Base-by-base conservation (phyloP, 768 basidiomycete species). In the Termitomyces sp. region DNA sequence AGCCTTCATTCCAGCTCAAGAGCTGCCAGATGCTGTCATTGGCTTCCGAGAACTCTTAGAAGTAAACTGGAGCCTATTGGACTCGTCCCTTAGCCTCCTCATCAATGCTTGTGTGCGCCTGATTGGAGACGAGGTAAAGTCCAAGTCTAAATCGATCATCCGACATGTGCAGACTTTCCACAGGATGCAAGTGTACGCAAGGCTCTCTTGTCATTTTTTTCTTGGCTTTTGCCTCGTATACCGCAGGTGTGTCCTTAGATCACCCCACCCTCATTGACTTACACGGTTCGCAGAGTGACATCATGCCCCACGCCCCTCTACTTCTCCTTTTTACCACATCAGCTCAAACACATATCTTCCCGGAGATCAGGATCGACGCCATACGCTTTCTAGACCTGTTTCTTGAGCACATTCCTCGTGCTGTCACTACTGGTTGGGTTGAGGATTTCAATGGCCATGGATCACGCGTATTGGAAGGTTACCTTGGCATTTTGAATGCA, bases 261-360 rank as follows among this genome's bases (percentile, higher is more conserved):
- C 53, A 22, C 7, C 33, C 34, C 39, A 36, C 52, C 53, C 44
- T 52, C 34, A 10, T 20, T 34, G 16, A 37, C 26, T 24, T 51
- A 37, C 36, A 27, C 37, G 26, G 26, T 51, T 32, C 43, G 40
- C 63, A 95, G 93, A 79, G 86, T 40, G 79, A 84, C 51, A 71
- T 98, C 1, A 58, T 75, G 0, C 94, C 95, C 5, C 92, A 97
- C 67, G 78, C 88, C 0, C 76, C 91, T 1, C 66, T 86, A 0
- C 76, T 98, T 5, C 77, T 98, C 24, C 82, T 98, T 16, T 96
- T 95, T 69, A 85, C 86, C 0, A 87, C 91, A 6, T 96, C 95
- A 10, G 93, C 93, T 0, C 89, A 95, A 69, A 95, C 93, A 0
- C 91, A 95, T 65, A 96, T 98, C 47, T 97, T 95, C 70, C 95